Conservation (phyloP, 179 eudicot species). For the Corrigiola litoralis region DNA sequence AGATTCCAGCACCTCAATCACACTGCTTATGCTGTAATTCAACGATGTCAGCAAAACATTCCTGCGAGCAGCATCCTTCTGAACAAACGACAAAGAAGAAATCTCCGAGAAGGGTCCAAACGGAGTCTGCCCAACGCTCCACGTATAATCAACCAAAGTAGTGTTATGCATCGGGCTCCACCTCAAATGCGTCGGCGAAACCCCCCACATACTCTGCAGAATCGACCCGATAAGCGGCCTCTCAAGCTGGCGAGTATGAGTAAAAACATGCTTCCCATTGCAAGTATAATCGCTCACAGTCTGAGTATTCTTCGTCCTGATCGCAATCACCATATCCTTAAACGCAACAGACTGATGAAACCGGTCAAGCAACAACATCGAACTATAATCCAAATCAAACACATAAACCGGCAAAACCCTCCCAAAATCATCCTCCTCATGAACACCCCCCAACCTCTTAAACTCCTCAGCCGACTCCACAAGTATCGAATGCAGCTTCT, state of each 20-base stretch:
- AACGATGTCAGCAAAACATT: slow-evolving; percentile 65
- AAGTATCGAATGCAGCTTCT: slow-evolving; percentile 73
- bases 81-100: slow-evolving; percentile 78
- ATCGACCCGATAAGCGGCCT: slow-evolving; percentile 88
- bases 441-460: slow-evolving; percentile 56
- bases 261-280: slow-evolving; percentile 84
- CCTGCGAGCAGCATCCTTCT: slow-evolving; percentile 94
- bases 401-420: slow-evolving; percentile 82
- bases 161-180: slow-evolving; percentile 87
- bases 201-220: slow-evolving; percentile 98
- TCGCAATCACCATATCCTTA: slow-evolving; percentile 91
- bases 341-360: slow-evolving; percentile 93
- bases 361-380: slow-evolving; percentile 75
- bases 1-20: slow-evolving; percentile 76
- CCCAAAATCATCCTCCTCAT: slow-evolving; percentile 69
- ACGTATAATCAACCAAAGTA: slow-evolving; percentile 84
- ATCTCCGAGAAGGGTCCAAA: slow-evolving; percentile 97
- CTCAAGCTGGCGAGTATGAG: slow-evolving; percentile 85
- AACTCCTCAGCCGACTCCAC: slow-evolving; percentile 66
- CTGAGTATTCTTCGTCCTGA: slow-evolving; percentile 81
- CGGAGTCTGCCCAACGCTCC: slow-evolving; percentile 96
- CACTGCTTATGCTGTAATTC: slow-evolving; percentile 76
- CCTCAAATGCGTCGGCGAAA: slow-evolving; percentile 82
- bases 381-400: slow-evolving; percentile 68
- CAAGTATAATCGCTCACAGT: slow-evolving; percentile 96